phyloP scores from a whole-genome alignment of 2,329 filamentous ascomycete species.

The Albifimbria verrucaria region DNA sequence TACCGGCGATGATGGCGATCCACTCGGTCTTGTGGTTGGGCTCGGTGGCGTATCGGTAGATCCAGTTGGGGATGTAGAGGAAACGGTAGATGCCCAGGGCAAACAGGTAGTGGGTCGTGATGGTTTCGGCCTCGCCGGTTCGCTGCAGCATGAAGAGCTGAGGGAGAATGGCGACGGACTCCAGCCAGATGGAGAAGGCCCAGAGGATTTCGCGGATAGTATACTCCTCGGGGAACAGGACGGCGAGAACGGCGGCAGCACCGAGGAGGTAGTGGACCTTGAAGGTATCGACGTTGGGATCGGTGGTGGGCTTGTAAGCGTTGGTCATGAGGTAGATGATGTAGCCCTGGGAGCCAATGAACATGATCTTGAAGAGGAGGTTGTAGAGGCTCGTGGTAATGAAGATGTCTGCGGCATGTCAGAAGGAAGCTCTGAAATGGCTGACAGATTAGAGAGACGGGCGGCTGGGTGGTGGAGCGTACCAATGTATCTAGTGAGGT shows the following conservation, averaged over 20 bases:
- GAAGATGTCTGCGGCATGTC: constrained; percentile 66
- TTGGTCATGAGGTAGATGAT: constrained; percentile 98
- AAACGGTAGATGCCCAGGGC: constrained; percentile 88
- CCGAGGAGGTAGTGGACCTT: constrained; percentile 91
- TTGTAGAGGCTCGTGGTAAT: constrained; percentile 85
- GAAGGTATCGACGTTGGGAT: constrained; percentile 96
- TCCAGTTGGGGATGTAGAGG: constrained; percentile 98
- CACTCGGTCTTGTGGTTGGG: constrained; percentile 70
- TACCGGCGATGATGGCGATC: constrained; percentile 82
- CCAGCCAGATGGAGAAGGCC: constrained; percentile 98
- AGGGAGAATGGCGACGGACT: constrained; percentile 92
- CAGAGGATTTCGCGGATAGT: constrained; percentile 82
- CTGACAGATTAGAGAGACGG: background rate
- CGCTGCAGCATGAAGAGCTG: constrained; percentile 98
- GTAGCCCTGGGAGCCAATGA: constrained; percentile 86
- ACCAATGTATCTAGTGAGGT: constrained; percentile 90
- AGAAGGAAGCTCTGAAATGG: background rate
- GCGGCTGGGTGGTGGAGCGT: constrained; percentile 17
- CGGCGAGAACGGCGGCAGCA: constrained; percentile 71
- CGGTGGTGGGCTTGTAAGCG: constrained; percentile 95
- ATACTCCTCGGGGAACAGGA: constrained; percentile 85
- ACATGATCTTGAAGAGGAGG: constrained; percentile 91
- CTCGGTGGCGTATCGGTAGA: constrained; percentile 83
- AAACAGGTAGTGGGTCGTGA: constrained; percentile 96
- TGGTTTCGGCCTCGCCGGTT: constrained; percentile 98